phyloP scores from a whole-genome alignment of 2,329 filamentous ascomycete species.

The Cytospora piceae region DNA sequence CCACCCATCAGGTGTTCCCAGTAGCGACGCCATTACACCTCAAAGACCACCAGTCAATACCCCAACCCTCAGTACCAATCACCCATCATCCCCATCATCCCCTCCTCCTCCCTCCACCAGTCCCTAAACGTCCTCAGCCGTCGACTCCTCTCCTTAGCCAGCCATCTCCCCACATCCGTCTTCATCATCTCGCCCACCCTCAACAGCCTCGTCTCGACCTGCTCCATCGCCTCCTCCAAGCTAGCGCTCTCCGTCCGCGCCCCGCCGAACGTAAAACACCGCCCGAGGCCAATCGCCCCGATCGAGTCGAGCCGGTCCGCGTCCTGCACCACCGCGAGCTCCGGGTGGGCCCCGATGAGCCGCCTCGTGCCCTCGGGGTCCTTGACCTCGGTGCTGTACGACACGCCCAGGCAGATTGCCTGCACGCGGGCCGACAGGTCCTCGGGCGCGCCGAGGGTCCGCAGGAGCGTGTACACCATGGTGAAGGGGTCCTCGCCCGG shows the following conservation, averaged over 20 bases:
- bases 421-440: constrained; percentile 70
- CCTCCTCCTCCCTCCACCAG: constrained; percentile 61
- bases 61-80: constrained; percentile 15
- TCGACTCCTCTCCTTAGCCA: constrained; percentile 58
- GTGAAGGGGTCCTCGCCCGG: constrained; percentile 60
- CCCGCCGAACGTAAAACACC: constrained; percentile 77
- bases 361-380: constrained; percentile 62
- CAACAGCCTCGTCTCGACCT: constrained; percentile 78
- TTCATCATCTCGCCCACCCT: constrained; percentile 68
- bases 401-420: constrained; percentile 74
- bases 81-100: constrained; percentile 17
- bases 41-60: background rate
- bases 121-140: constrained; percentile 56
- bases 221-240: constrained; percentile 69
- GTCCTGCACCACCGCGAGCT: constrained; percentile 86
- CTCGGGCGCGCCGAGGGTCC: constrained; percentile 57
- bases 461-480: constrained; percentile 59
- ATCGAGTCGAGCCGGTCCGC: constrained; percentile 92
- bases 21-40: background rate
- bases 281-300: constrained; percentile 80
- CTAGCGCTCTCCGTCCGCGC: constrained; percentile 56
- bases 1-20: background rate
- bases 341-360: constrained; percentile 69
- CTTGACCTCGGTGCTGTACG: constrained; percentile 73
- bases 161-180: constrained; percentile 56